Base-by-base conservation (phyloP, 805 yeast genomes). In the Candida coleopterorum region DNA sequence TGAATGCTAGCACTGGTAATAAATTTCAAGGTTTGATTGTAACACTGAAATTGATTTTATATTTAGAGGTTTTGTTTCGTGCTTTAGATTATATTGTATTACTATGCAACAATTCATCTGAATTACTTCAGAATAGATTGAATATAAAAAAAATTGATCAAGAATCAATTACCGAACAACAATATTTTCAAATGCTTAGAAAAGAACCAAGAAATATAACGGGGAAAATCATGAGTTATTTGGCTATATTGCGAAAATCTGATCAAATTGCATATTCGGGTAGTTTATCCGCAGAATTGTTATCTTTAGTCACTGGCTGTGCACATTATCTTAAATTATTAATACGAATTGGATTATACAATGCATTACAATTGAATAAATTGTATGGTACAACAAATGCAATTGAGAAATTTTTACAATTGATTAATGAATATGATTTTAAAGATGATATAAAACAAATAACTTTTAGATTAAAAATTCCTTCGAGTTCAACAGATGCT, bases 301-400 rank as follows among this genome's bases (percentile, higher is more conserved):
- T 93, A 46, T 77, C 90, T 0, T 77, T 89, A 9, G 89, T 89
- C 4, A 86, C 96, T 1, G 88, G 94, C 0, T 66, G 90, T 48
- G 97, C 98, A 0, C 97, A 93, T 55, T 90, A 88, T 58, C 68
- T 93, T 49, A 93, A 93, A 56, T 68, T 90, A 6, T 64, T 93
- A 16, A 83, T 90, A 4, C 69, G 97, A 44, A 77, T 78, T 50
- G 93, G 96, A 0, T 70, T 93, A 28, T 74, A 78, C 40, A 78
- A 79, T 46, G 85, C 96, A 0, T 64, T 93, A n/a, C 79, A 74
- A 38, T 66, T 73, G 38, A 84, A 85, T 55, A 75, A 74, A 46
- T 49, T 69, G 3, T 64, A 74, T 6, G 76, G 75, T 22, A 72
- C 83, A 7, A 73, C 81, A 0, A 65, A 60, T 26, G 84, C 87